A percentile compares a stretch with the other conserved stretches of the same genome.
phyloP scores from a whole-genome alignment of 2,329 filamentous ascomycete genomes.

The Aspergillus ruber region DNA sequence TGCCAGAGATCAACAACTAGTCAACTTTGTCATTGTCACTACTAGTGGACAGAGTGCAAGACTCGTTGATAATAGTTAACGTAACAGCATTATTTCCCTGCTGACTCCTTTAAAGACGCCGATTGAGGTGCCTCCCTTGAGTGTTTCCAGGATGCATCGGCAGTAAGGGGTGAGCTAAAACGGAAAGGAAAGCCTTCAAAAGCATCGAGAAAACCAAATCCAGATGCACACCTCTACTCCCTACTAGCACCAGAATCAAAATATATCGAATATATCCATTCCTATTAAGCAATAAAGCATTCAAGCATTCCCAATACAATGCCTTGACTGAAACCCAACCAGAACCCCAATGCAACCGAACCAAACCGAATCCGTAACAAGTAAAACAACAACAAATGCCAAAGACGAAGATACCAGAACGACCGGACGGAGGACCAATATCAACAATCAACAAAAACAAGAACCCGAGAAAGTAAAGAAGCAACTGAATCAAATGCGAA shows the following conservation, averaged over 20 bases:
- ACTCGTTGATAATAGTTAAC: too few species aligned
- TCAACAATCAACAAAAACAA: slow-evolving; percentile 7
- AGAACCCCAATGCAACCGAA: slow-evolving; percentile 7
- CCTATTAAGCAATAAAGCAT: slow-evolving; percentile 3
- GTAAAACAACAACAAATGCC: slow-evolving; percentile 5
- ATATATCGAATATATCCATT: background rate
- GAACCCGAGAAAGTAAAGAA: background rate
- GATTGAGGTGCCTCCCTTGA: too few species aligned
- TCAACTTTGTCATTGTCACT: too few species aligned
- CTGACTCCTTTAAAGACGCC: too few species aligned
- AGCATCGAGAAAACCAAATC: background rate
- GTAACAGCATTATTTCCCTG: too few species aligned
- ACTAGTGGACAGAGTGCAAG: too few species aligned
- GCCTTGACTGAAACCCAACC: background rate
- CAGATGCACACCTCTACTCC: too few species aligned
- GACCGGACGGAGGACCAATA: background rate
- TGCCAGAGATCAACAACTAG: background rate
- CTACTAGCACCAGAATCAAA: too few species aligned
- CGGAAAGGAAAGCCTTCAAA: background rate
- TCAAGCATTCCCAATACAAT: slow-evolving; percentile 8
- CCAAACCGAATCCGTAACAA: slow-evolving; percentile 1
- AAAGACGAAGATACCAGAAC: background rate
- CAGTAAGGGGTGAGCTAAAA: background rate
- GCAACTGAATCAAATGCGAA: slow-evolving; percentile 5
- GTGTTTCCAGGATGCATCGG: too few species aligned